Evolutionary conservation across 2,329 filamentous ascomycete species (phyloP).

Genomic region (Lecanicillium sp.): DNA sequence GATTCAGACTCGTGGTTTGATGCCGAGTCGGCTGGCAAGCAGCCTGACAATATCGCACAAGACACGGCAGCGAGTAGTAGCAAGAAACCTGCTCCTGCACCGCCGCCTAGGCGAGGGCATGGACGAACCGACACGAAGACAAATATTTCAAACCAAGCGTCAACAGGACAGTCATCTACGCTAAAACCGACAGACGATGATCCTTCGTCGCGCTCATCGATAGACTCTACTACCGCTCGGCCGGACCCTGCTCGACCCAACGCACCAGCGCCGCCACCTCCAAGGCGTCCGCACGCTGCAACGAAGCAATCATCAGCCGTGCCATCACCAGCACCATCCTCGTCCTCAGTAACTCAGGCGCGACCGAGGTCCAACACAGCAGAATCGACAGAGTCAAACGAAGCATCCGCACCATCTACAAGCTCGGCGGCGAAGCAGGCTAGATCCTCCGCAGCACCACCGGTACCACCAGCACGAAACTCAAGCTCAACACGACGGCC

Average conservation of each 20-base stretch:
- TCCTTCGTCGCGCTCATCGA: slow-evolving; percentile 36
- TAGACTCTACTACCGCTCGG: slow-evolving; percentile 41
- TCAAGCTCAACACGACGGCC: slow-evolving; percentile 33
- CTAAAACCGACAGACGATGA: slow-evolving; percentile 24
- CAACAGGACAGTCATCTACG: slow-evolving; percentile 12
- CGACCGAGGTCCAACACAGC: background rate
- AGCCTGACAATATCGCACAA: slow-evolving; percentile 41
- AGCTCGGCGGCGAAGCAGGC: slow-evolving; percentile 3
- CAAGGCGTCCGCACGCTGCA: slow-evolving; percentile 37
- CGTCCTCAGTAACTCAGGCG: slow-evolving; percentile 2
- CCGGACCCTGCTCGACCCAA: slow-evolving; percentile 35
- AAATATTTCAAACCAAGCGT: background rate
- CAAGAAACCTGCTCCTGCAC: slow-evolving; percentile 40
- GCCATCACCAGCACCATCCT: slow-evolving; percentile 11
- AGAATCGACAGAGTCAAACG: slow-evolving; percentile 4
- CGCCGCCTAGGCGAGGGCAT: slow-evolving; percentile 42
- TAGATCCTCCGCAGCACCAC: slow-evolving; percentile 24
- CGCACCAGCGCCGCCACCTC: slow-evolving; percentile 47
- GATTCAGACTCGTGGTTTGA: slow-evolving; percentile 27
- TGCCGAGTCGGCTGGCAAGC: background rate
- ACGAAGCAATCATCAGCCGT: slow-evolving; percentile 22
- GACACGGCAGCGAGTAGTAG: slow-evolving; percentile 23
- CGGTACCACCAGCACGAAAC: slow-evolving; percentile 38
- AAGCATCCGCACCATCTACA: background rate
- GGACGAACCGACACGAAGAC: slow-evolving; percentile 36